phyloP scores from a whole-genome alignment of 805 yeast species.

The Monosporozyma solicola region DNA sequence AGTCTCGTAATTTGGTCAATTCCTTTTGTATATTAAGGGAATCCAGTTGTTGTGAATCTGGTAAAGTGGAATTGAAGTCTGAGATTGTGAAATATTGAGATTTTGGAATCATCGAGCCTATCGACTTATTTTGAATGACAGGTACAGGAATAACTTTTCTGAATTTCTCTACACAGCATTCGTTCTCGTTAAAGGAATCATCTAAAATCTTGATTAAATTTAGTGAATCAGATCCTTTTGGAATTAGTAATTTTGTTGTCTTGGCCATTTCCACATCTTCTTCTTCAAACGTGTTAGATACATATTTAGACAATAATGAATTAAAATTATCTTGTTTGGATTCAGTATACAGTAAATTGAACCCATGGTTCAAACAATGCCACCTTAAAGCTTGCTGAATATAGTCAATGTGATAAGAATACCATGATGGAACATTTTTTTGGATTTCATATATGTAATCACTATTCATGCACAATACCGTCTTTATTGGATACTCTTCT shows the following conservation, averaged over 20 bases:
- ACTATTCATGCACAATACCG: constrained; percentile 12
- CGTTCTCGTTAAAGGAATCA: constrained; percentile 26
- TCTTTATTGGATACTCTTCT: constrained; percentile 2
- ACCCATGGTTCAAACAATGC: constrained; percentile 11
- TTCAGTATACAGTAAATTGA: constrained; percentile 9
- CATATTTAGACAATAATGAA: neutral
- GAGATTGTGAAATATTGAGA: neutral
- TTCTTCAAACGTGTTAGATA: constrained; percentile 2
- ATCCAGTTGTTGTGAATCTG: neutral
- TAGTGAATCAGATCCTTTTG: constrained; percentile 45
- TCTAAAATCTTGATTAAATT: constrained; percentile 37
- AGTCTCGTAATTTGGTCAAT: neutral
- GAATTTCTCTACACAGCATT: neutral
- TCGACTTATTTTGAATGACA: neutral
- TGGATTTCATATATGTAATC: constrained; percentile 13
- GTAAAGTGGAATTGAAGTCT: neutral
- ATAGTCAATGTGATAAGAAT: constrained; percentile 17
- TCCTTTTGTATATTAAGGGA: neutral
- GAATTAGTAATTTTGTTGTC: constrained; percentile 31
- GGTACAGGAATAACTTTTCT: neutral
- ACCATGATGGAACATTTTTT: constrained; percentile 15
- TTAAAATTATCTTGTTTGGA: neutral
- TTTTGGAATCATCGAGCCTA: neutral
- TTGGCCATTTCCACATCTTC: constrained; percentile 10
- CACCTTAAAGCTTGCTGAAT: constrained; percentile 20